These are phyloP conservation scores for Penicillium ucsense DNA, from an alignment of 495 filamentous ascomycete genomes.

Conservation along the genomic window DNA sequence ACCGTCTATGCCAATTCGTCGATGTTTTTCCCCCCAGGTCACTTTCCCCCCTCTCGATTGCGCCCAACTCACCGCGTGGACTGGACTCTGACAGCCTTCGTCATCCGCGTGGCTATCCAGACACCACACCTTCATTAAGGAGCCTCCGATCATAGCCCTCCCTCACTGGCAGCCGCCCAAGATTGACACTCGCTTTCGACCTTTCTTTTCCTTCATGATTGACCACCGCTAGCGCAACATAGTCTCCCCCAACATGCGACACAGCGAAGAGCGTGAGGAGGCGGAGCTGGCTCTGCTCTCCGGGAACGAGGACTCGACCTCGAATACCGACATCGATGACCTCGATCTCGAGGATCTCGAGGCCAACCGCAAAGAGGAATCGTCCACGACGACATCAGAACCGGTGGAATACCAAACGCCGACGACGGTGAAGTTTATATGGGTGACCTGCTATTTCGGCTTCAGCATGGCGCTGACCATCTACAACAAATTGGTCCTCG, in stretches of 20 bases:
- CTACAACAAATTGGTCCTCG: conserved; percentile 11
- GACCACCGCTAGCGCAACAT: too few species aligned
- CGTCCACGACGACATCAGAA: background rate
- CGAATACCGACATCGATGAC: conserved; percentile 1
- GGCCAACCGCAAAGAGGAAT: conserved; percentile 5
- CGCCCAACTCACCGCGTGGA: too few species aligned
- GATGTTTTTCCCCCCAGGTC: too few species aligned
- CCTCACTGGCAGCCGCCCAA: too few species aligned
- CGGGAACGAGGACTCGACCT: conserved; percentile 4
- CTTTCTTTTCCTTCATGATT: too few species aligned
- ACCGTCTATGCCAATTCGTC: too few species aligned
- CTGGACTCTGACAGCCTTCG: too few species aligned
- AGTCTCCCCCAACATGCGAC: background rate
- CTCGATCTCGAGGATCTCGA: conserved; percentile 5
- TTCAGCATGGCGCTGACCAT: conserved; percentile 12
- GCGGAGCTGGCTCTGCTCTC: conserved; percentile 9
- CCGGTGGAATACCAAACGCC: conserved; percentile 9
- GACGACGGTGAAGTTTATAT: conserved; percentile 9
- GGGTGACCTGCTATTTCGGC: conserved; percentile 8
- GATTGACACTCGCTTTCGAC: too few species aligned
- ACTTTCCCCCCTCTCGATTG: too few species aligned
- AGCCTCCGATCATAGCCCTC: too few species aligned
- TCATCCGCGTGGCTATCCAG: too few species aligned
- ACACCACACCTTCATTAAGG: too few species aligned
- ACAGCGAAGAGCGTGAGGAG: conserved; percentile 3